phyloP scores from a whole-genome alignment of 2,329 filamentous ascomycete species.

The Paramyrothecium roridum region DNA sequence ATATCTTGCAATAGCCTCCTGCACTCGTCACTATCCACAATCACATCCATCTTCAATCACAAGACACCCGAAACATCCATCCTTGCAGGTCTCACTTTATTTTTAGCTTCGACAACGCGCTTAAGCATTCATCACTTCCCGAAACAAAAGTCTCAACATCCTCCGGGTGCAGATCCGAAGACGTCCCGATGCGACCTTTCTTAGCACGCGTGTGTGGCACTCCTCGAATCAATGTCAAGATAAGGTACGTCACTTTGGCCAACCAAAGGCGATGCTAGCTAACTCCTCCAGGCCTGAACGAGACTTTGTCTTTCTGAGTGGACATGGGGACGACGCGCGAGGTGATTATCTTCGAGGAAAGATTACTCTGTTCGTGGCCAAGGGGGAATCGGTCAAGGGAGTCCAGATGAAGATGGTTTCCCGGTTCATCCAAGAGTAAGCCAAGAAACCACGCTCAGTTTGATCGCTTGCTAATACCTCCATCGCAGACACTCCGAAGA shows the following conservation, averaged over 20 bases:
- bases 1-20: too few species aligned
- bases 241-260: background rate
- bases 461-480: background rate
- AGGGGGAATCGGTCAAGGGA: background rate
- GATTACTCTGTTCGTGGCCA: background rate
- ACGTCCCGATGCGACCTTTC: background rate
- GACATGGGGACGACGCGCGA: background rate
- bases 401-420: background rate
- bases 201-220: background rate
- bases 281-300: background rate
- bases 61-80: too few species aligned
- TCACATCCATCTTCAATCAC: too few species aligned
- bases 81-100: too few species aligned
- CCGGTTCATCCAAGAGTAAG: background rate
- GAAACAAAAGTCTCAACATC: too few species aligned
- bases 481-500: background rate
- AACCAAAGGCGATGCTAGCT: background rate
- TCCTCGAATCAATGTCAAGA: background rate
- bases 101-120: too few species aligned
- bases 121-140: too few species aligned
- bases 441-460: background rate
- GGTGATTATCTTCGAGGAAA: constrained; percentile 2
- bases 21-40: too few species aligned
- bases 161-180: too few species aligned
- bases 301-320: constrained; percentile 4